Base-by-base conservation (phyloP, 2,329 filamentous ascomycete genomes). In the Ophiostoma perfectum region DNA sequence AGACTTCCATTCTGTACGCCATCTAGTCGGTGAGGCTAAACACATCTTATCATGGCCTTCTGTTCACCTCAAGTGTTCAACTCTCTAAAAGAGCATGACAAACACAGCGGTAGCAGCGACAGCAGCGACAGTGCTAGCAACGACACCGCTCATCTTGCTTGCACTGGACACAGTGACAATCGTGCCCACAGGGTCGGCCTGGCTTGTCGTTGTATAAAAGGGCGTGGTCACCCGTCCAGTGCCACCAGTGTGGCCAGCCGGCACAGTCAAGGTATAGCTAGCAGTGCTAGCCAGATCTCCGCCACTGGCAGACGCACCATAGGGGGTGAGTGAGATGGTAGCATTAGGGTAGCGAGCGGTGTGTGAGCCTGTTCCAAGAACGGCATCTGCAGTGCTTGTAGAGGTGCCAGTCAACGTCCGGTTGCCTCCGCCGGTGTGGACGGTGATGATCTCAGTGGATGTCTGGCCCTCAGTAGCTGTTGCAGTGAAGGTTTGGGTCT, bases 61-160 rank as follows among this genome's bases (percentile, higher is more conserved):
- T 27, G 27, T 27, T 27, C 27, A 27, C 27, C 42, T 45, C 11
- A 11, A 27, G 18, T 2, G 39, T 4, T 9, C n/a, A 27, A 47
- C 7, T 27, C 1, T 44, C 36, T 45, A 64, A 7, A 44, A 18
- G 39, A 64, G 41, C 41, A 47, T 12, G 8, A 18, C n/a, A 45
- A 66, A 58, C 67, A 78, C 70, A 64, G 76, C 69, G 55, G 78
- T 74, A 73, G 79, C 70, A 63, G 76, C 69, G 52, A 78, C 75
- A 74, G 77, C 75, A 65, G 78, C 71, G 63, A 73, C 73, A 12
- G 76, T 76, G 49, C 78, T 69, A 66, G 80, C 72, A 70, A 76
- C 78, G 55, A 66, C 68, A 41, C 52, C 49, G 14, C 14, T 27
- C 14, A 36, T 14, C 68, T 71, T 70, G 68, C 9, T 14, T 39